phyloP scores from a whole-genome alignment of 2,329 filamentous ascomycete genomes.

The Apiospora koreana region DNA sequence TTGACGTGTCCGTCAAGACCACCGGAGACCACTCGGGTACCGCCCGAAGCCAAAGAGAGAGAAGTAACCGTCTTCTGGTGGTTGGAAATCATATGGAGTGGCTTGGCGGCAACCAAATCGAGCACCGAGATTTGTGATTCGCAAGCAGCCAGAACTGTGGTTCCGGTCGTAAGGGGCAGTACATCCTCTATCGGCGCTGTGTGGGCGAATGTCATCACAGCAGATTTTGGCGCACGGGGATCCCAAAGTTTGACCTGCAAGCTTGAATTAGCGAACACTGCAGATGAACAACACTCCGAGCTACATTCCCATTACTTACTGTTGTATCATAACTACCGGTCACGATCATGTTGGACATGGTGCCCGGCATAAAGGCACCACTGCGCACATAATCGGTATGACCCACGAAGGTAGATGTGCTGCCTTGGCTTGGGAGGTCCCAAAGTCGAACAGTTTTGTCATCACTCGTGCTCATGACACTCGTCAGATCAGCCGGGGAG shows the following conservation, averaged over 20 bases:
- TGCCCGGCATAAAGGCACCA: conserved; percentile 80
- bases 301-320: background rate
- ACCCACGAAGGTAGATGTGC: conserved; percentile 77
- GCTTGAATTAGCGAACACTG: conserved; percentile 35
- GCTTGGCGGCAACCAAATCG: conserved; percentile 88
- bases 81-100: conserved; percentile 83
- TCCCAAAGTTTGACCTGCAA: conserved; percentile 78
- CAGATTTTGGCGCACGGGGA: conserved; percentile 67
- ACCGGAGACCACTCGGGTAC: conserved; percentile 80
- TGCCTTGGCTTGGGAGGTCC: conserved; percentile 83
- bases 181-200: conserved; percentile 85
- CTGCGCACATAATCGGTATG: conserved; percentile 92
- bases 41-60: conserved; percentile 78
- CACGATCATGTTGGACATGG: conserved; percentile 73
- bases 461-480: conserved; percentile 85
- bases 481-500: conserved; percentile 85
- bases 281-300: background rate
- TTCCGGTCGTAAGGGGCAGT: conserved; percentile 83
- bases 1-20: conserved; percentile 96
- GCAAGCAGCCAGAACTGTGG: conserved; percentile 80
- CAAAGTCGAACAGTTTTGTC: conserved; percentile 91
- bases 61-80: conserved; percentile 98
- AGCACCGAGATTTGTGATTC: conserved; percentile 88
- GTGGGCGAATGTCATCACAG: conserved; percentile 93
- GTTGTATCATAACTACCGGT: conserved; percentile 95